Conservation (phyloP, 192 early-diverging fungal species). For the Rhizoclosmatium globosum region DNA sequence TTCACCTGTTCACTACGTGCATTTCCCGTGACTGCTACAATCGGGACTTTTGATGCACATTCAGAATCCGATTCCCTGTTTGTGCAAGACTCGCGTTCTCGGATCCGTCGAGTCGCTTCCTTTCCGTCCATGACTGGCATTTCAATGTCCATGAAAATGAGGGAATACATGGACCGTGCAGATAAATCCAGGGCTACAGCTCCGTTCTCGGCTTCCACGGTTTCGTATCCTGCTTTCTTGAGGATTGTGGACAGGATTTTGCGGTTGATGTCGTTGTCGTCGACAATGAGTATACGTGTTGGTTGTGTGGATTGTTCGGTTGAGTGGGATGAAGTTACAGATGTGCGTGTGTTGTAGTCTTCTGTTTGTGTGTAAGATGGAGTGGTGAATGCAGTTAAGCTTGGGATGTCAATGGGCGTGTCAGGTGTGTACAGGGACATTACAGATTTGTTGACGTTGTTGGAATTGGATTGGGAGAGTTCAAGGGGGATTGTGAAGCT, state of each 20-base stretch:
- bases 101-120: constrained; percentile 57
- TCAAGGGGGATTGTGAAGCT: constrained; percentile 1
- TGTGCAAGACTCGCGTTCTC: constrained; percentile 33
- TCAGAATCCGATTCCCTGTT: background rate
- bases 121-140: constrained; percentile 72
- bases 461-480: constrained; percentile 5
- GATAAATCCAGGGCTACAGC: constrained; percentile 56
- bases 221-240: constrained; percentile 56
- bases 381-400: no score
- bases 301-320: background rate
- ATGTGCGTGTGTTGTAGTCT: background rate
- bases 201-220: constrained; percentile 60
- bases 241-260: constrained; percentile 63
- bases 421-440: no score
- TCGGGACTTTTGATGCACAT: constrained; percentile 45
- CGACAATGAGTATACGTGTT: constrained; percentile 22
- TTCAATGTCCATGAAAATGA: constrained; percentile 51
- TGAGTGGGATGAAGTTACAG: background rate
- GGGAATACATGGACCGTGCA: background rate
- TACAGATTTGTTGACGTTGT: no score
- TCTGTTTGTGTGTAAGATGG: background rate
- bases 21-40: constrained; percentile 67
- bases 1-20: constrained; percentile 57
- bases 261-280: constrained; percentile 67
- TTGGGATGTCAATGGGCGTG: no score